phyloP scores from a whole-genome alignment of 2,329 filamentous ascomycete genomes.

The Chalaropsis thielavioides region DNA sequence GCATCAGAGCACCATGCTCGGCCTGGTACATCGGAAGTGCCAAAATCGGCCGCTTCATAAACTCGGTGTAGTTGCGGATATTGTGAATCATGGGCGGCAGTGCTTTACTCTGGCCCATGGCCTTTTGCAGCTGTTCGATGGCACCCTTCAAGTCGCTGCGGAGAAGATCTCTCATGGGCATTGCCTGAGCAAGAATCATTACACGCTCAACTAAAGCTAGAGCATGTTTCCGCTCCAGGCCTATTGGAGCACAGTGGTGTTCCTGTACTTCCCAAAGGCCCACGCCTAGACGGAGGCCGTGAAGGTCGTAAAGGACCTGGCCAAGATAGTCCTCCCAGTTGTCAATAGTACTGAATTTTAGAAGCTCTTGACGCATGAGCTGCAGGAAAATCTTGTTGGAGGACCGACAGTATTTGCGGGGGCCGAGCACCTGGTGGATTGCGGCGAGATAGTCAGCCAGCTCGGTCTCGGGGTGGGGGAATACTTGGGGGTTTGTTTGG shows the following conservation, averaged over 20 bases:
- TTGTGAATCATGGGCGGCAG: conserved; percentile 77
- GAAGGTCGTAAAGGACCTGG: conserved; percentile 70
- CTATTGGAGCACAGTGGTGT: conserved; percentile 64
- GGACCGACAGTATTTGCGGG: conserved; percentile 70
- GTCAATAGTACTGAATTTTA: conserved; percentile 59
- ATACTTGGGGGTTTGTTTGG: conserved; percentile 48
- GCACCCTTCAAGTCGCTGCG: conserved; percentile 83
- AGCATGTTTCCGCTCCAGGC: conserved; percentile 66
- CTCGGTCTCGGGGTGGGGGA: conserved; percentile 53
- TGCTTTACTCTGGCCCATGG: conserved; percentile 64
- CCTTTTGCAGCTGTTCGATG: conserved; percentile 85
- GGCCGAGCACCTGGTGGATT: conserved; percentile 70
- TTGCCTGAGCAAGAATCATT: conserved; percentile 62
- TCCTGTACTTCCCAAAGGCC: conserved; percentile 55
- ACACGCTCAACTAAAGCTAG: conserved; percentile 73
- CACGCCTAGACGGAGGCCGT: conserved; percentile 63
- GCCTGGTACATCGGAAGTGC: conserved; percentile 66
- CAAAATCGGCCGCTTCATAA: conserved; percentile 70
- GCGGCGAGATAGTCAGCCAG: conserved; percentile 65
- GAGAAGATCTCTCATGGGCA: conserved; percentile 79
- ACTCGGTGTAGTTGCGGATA: conserved; percentile 64
- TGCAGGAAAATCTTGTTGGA: conserved; percentile 81
- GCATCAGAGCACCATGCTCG: conserved; percentile 60
- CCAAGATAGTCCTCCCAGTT: conserved; percentile 78
- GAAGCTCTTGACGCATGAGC: conserved; percentile 72